These are phyloP conservation scores for Polychaeton citri DNA, from an alignment of 2,329 filamentous ascomycete genomes.

Conservation along the genomic window DNA sequence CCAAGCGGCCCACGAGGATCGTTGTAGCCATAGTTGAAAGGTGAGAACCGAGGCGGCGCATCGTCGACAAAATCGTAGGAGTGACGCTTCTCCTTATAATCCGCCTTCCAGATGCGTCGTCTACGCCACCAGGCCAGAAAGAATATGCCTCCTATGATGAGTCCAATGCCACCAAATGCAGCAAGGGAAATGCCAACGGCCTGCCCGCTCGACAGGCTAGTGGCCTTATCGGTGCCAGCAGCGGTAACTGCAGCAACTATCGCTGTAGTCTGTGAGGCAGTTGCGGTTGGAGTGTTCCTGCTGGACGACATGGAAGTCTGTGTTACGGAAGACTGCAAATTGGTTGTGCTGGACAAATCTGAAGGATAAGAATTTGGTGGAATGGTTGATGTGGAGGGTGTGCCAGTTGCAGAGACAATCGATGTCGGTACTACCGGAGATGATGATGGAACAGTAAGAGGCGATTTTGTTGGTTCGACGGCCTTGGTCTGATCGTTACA, in stretches of 20 bases:
- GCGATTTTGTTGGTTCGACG: slow-evolving; percentile 14
- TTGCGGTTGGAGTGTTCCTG: neutral
- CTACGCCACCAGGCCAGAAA: slow-evolving; percentile 10
- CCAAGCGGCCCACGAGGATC: slow-evolving; percentile 7
- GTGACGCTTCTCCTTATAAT: slow-evolving; percentile 4
- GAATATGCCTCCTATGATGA: slow-evolving; percentile 12
- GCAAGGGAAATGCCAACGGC: slow-evolving; percentile 20
- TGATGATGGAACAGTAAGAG: slow-evolving; percentile 10
- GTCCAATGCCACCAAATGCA: slow-evolving; percentile 14
- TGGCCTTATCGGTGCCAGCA: slow-evolving; percentile 4
- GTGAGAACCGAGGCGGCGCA: slow-evolving; percentile 13
- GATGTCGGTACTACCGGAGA: too few relatives aligned
- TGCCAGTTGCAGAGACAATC: neutral
- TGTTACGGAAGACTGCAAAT: neutral
- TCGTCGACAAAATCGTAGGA: slow-evolving; percentile 23
- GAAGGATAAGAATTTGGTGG: neutral
- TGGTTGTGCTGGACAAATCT: neutral
- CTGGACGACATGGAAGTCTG: too few relatives aligned
- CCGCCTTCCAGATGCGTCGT: slow-evolving; percentile 6
- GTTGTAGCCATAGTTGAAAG: slow-evolving; percentile 7
- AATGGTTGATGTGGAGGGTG: neutral
- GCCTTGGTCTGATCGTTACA: slow-evolving; percentile 13
- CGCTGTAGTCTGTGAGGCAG: neutral
- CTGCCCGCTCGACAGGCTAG: slow-evolving; percentile 16
- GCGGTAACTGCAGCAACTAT: neutral